Evolutionary conservation across 371 early-diverging fungal genomes (phyloP), one percentile per base, ranked within the genome.

Genomic region (Apophysomyces sp.): DNA sequence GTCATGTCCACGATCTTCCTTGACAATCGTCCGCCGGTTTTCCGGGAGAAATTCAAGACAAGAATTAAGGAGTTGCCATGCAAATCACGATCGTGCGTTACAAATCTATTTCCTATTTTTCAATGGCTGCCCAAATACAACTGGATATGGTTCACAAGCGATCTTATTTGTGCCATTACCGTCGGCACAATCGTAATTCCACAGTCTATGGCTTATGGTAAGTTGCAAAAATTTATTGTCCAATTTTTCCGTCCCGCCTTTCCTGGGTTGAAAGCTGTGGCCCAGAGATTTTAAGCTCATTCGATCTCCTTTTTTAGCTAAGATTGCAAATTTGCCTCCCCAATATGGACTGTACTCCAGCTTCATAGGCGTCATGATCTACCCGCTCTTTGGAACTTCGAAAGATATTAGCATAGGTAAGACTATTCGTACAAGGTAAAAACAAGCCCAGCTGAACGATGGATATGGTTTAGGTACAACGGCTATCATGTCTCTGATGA

Each of bases 271-370:
- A 84, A 67, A 66, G 13, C 6, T 55, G 9, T 36, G 36, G 57
- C 8, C 51, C 30, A 41, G 18, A 13, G 16, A 61, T 61, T 37
- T n/a, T 16, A 55, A 13, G 6, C 44, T 40, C 18, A 30, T 56
- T 32, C 30, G 18, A 44, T 49, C 30, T 34, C 49, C 32, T 27
- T 56, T 36, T 58, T 36, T 68, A 79, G 79, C 97, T 15, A 91
- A 88, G 71, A 73, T 96, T 3, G 95, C 94, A 0, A 80, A 79
- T n/a, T 72, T 96, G 26, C 92, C 94, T 18, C 84, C 90, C 36
- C 82, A 92, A 58, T 92, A 87, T 72, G 97, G 97, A 0, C 81
- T 96, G 15, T 96, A 96, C 77, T 88, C 93, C 49, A 83, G 90
- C 54, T 89, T 93, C 67, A 73, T 92, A 29, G 94, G 96, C 28